Evolutionary conservation across 2,329 filamentous ascomycete species (phyloP), one percentile per base, ranked within the genome.

Genomic region (Neofusicoccum ribis): DNA sequence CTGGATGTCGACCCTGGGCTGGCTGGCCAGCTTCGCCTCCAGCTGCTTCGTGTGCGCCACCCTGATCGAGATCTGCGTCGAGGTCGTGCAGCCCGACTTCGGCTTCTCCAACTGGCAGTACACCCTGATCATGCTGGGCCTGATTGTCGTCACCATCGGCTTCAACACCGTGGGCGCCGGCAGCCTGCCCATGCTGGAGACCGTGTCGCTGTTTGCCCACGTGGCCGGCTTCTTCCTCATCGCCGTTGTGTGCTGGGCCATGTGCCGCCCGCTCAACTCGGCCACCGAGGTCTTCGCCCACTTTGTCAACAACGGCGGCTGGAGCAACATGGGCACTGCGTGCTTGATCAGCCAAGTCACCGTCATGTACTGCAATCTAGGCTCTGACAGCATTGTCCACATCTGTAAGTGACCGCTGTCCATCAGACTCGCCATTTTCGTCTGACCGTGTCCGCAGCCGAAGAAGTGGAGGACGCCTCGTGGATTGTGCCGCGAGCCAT

Each of bases 1-100:
- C 8, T 78, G 77, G 77, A 76, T 76, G 70, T 72, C 70, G 3
- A 76, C 75, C 1, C 70, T 78, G 9, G 74, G 70, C 47, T 78
- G 76, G 76, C 70, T 75, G 12, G 75, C 77, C 15, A 71, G 71
- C 60, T 71, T 73, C 6, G 73, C 78, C 6, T 72, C 70, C 34
- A 70, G 72, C 39, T 72, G 72, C 0, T 80, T 76, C 47, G 69
- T 80, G n/a, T 69, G 73, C 15, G 71, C 72, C 4, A 76, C 73
- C 0, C 70, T 79, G 44, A 72, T 81, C 52, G 71, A 78, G 65
- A 72, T 73, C 14, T 71, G 78, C 66, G 73, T 79, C 65, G 71
- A 75, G 15, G 71, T 80, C 8, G 69, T 66, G 3, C 20, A 69
- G 6, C 17, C 65, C 4, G 65, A 68, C 14, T 75, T 68, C 39